Evolutionary conservation across 2,329 filamentous ascomycete genomes (phyloP).

Genomic region (Penicillium hordei): DNA sequence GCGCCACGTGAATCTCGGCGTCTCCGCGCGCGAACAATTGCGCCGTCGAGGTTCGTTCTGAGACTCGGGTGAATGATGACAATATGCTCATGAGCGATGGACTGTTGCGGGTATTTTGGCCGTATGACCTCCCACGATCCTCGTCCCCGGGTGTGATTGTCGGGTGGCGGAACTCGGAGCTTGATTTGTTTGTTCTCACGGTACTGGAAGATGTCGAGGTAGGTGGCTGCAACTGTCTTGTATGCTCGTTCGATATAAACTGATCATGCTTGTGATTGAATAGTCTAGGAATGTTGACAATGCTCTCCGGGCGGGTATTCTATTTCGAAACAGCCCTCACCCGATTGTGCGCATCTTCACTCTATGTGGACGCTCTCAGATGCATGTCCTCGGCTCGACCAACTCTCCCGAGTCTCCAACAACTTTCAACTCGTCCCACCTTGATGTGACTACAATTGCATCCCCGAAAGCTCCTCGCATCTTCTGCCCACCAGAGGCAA

Average conservation of each 20-base stretch:
- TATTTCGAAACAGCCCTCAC: constrained; percentile 80
- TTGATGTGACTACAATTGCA: constrained; percentile 59
- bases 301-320: constrained; percentile 77
- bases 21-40: constrained; percentile 94
- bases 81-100: constrained; percentile 71
- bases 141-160: constrained; percentile 80
- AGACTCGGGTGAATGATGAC: constrained; percentile 49
- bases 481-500: constrained; percentile 63
- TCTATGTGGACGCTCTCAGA: constrained; percentile 75
- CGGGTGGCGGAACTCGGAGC: constrained; percentile 89
- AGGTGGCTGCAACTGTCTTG: constrained; percentile 33
- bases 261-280: constrained; percentile 4
- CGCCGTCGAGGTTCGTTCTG: constrained; percentile 93
- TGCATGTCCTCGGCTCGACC: constrained; percentile 82
- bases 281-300: constrained; percentile 79
- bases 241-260: background rate
- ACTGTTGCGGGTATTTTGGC: constrained; percentile 98
- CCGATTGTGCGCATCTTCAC: constrained; percentile 77
- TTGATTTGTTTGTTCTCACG: constrained; percentile 87
- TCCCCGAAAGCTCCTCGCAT: constrained; percentile 65
- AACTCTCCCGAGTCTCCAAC: constrained; percentile 59
- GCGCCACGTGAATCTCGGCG: constrained; percentile 70
- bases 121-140: constrained; percentile 74
- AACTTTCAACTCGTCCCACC: constrained; percentile 66
- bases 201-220: constrained; percentile 91